Base-by-base conservation (phyloP, 1,139 yeast species). In the Lodderomyces theae region DNA sequence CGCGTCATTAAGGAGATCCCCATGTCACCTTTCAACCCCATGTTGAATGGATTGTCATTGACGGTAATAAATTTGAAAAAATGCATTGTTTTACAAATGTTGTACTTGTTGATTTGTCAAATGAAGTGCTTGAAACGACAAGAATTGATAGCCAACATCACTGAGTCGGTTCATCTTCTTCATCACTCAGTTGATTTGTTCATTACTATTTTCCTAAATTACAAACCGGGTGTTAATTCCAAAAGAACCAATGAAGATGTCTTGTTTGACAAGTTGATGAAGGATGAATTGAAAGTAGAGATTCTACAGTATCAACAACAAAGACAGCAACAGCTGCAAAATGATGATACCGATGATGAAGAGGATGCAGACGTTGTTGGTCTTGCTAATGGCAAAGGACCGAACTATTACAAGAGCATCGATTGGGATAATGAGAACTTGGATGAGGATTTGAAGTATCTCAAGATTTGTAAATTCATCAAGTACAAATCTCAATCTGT, bases 371-470 rank as follows among this genome's bases (percentile, higher is more conserved):
- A 25, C 4, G 29, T 9, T 8, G 5, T 12, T 12, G 24, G 15
- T 8, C 35, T 22, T 23, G 15, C 24, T 13, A 5, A 7, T 15
- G 18, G 35, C 5, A 8, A 19, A 16, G 12, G 13, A 5, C 17
- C 25, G 45, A 12, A 50, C 47, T 50, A 51, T 22, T 56, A 57
- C 29, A 44, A 49, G 32, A 67, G 58, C 16, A 69, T 71, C 12
- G 77, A 72, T 50, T 72, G 77, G 77, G 78, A 72, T 45, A 75
- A 72, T 48, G 77, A 72, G 48, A 69, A 69, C 25, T 61, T 72
- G 71, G 76, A 71, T 50, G 78, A 72, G 50, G 77, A 72, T 50
- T 62, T 71, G 54, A 72, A 72, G 48, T 71, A 67, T 42, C 56
- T 72, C 47, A 70, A 69, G 41, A 65, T 70, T 11, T 56, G 72